A percentile compares a stretch with the other conserved stretches of the same genome.
Evolutionary conservation across 495 filamentous ascomycete genomes (phyloP).

Genomic region (Hypoxylon perforatum): DNA sequence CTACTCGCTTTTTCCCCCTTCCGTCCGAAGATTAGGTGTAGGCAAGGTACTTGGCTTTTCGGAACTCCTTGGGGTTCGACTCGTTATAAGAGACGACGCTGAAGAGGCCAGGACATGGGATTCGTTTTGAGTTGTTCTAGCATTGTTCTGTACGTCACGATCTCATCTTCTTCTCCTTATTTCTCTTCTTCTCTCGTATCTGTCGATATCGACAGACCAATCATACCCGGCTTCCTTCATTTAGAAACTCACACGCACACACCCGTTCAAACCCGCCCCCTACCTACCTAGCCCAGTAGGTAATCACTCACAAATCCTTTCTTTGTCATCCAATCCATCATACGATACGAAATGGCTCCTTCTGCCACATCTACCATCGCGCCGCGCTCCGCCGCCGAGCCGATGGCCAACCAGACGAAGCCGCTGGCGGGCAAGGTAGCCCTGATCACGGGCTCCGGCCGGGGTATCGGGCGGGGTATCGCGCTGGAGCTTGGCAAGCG

Average conservation of each 20-base stretch:
- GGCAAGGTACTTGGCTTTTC: not conserved
- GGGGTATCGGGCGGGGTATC: slow-evolving; percentile 81
- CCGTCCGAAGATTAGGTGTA: no score
- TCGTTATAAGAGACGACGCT: slow-evolving; percentile 28
- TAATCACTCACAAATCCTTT: not conserved
- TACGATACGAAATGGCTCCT: slow-evolving; percentile 34
- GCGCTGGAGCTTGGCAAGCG: slow-evolving; percentile 80
- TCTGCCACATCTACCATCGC: slow-evolving; percentile 9
- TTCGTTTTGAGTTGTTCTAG: not conserved
- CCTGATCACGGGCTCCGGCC: slow-evolving; percentile 73
- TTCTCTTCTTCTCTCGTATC: no score
- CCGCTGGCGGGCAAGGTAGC: slow-evolving; percentile 73
- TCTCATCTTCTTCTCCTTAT: no score
- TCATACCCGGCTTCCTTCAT: no score
- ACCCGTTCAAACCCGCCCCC: no score
- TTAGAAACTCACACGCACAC: not conserved
- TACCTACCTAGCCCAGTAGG: no score
- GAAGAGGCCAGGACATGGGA: not conserved
- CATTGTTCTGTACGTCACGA: no score
- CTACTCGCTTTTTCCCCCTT: not conserved
- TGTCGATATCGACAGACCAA: no score
- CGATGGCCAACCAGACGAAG: slow-evolving; percentile 45
- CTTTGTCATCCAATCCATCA: not conserved
- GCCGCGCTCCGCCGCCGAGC: slow-evolving; percentile 12
- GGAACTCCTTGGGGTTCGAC: slow-evolving; percentile 37